Percentiles rank a stretch among this genome's conserved stretches.
Evolutionary conservation across 306 rosid species (phyloP).

Genomic region (Spatholobus suberectus): DNA sequence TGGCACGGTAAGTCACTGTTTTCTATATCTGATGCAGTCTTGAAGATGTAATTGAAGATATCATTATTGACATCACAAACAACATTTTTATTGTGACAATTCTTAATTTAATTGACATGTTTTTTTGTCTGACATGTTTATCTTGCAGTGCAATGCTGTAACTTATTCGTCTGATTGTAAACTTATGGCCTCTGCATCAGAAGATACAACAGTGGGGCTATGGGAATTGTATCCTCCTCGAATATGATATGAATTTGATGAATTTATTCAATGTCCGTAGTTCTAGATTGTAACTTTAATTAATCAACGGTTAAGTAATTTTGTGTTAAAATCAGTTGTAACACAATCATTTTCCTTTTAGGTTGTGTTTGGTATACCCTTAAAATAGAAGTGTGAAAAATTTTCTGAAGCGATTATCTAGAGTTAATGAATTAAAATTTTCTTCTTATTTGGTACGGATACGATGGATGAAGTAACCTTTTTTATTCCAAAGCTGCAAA

Average conservation of each 20-base stretch:
- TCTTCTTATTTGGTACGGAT: no score
- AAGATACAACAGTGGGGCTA: slow-evolving; percentile 83
- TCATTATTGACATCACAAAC: slow-evolving; percentile 7
- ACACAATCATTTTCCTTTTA: not conserved
- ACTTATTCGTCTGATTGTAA: slow-evolving; percentile 72
- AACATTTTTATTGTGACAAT: not conserved
- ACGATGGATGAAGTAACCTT: no score
- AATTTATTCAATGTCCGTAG: not conserved
- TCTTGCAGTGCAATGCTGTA: slow-evolving; percentile 83
- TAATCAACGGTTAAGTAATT: not conserved
- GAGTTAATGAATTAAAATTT: no score
- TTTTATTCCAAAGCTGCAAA: no score
- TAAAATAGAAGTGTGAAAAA: no score
- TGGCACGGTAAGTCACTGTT: slow-evolving; percentile 62
- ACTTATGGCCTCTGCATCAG: slow-evolving; percentile 92
- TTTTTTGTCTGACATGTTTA: not conserved
- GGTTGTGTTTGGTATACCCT: not conserved
- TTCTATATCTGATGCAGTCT: slow-evolving; percentile 34
- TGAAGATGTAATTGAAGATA: not conserved
- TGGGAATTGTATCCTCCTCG: slow-evolving; percentile 94
- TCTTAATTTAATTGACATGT: slow-evolving; percentile 2
- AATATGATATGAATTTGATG: slow-evolving; percentile 41
- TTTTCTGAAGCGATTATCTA: no score
- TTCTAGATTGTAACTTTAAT: not conserved
- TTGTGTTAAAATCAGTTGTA: not conserved